Evolutionary conservation across 768 basidiomycete species (phyloP).

Genomic region (Collybia sp.): DNA sequence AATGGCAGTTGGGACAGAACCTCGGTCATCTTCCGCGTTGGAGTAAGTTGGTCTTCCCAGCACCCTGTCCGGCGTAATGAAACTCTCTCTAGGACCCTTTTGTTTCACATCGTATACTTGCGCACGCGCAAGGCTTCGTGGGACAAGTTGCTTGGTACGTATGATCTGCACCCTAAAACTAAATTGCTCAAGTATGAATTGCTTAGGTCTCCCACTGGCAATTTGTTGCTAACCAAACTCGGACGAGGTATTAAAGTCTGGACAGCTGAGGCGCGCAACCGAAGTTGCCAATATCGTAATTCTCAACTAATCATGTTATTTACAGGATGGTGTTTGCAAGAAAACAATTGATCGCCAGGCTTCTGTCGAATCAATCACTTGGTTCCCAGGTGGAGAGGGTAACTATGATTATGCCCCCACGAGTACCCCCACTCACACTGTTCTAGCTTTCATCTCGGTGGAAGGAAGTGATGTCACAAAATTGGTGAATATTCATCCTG

Average conservation of each 20-base stretch:
- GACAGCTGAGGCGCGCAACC: slow-evolving; percentile 51
- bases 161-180: too few relatives aligned
- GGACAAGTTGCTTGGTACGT: slow-evolving; percentile 70
- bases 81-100: slow-evolving; percentile 45
- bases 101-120: slow-evolving; percentile 55
- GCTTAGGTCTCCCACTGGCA: slow-evolving; percentile 60
- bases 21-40: slow-evolving; percentile 61
- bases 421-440: not conserved
- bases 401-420: slow-evolving; percentile 1
- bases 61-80: not conserved
- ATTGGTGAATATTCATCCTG: slow-evolving; percentile 34
- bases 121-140: slow-evolving; percentile 68
- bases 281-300: not conserved
- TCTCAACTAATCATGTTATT: not conserved
- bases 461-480: slow-evolving; percentile 60
- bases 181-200: not conserved
- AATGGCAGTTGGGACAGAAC: slow-evolving; percentile 63
- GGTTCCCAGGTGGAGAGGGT: slow-evolving; percentile 66
- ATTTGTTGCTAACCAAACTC: slow-evolving; percentile 59
- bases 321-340: slow-evolving; percentile 63
- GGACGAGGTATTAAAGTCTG: slow-evolving; percentile 65
- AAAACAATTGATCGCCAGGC: slow-evolving; percentile 56
- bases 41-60: slow-evolving; percentile 31
- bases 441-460: slow-evolving; percentile 63
- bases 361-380: slow-evolving; percentile 58